Conservation (phyloP, 345 rosid species). For the Citrus glauca region DNA sequence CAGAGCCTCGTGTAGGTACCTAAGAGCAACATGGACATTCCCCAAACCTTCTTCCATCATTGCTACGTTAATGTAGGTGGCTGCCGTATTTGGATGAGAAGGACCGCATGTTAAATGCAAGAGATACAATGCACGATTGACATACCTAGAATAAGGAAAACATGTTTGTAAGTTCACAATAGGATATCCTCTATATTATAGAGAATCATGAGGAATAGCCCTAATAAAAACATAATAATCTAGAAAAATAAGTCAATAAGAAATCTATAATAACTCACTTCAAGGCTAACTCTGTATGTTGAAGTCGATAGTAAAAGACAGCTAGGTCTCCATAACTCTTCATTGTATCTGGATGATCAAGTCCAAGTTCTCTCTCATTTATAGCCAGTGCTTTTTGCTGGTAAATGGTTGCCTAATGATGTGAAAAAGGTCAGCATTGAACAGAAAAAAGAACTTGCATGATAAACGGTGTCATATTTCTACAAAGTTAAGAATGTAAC, state of each 20-base stretch:
- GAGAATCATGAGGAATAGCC: slow-evolving; percentile 1
- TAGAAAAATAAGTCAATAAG: slow-evolving; percentile 4
- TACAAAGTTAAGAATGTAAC: neutral
- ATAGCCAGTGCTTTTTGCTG: slow-evolving; percentile 97
- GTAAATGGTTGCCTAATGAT: slow-evolving; percentile 83
- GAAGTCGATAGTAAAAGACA: slow-evolving; percentile 97
- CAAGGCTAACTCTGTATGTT: slow-evolving; percentile 92
- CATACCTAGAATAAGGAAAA: slow-evolving; percentile 58
- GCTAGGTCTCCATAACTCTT: slow-evolving; percentile 98
- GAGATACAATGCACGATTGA: slow-evolving; percentile 91
- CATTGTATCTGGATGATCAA: slow-evolving; percentile 99
- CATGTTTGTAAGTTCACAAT: slow-evolving; percentile 4
- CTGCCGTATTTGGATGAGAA: slow-evolving; percentile 97
- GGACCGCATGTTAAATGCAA: slow-evolving; percentile 92
- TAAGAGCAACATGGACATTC: slow-evolving; percentile 91
- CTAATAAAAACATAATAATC: neutral
- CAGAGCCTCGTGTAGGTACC: slow-evolving; percentile 95
- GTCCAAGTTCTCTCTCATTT: slow-evolving; percentile 98
- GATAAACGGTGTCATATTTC: neutral
- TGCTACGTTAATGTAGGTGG: slow-evolving; percentile 93
- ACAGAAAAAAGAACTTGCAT: neutral
- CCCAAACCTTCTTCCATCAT: slow-evolving; percentile 99
- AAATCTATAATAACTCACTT: slow-evolving; percentile 56
- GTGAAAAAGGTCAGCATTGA: slow-evolving; percentile 19
- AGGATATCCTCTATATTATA: neutral